phyloP scores from a whole-genome alignment of 2,329 filamentous ascomycete genomes.

The Colletotrichum abscissum region DNA sequence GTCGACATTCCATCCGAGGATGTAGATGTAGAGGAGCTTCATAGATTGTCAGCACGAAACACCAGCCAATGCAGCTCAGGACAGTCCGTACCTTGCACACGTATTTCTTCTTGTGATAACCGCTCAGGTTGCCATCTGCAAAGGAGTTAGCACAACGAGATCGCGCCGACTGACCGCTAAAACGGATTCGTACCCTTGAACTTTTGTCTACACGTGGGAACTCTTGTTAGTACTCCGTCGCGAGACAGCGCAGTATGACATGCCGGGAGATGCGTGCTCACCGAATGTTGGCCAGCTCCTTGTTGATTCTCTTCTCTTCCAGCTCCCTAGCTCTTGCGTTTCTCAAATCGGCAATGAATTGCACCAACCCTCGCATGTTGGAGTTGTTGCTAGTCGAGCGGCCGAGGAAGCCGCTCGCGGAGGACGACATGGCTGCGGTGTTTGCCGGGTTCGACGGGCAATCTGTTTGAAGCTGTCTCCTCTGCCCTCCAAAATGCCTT shows the following conservation, averaged over 20 bases:
- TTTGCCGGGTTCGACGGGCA: neutral
- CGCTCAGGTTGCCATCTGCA: conserved; percentile 85
- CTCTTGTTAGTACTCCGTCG: conserved; percentile 26
- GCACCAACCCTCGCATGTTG: conserved; percentile 87
- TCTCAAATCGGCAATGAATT: conserved; percentile 96
- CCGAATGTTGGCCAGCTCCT: conserved; percentile 97
- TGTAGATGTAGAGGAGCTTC: conserved; percentile 95
- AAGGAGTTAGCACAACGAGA: conserved; percentile 41
- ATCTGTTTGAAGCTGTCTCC: neutral
- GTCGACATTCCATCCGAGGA: conserved; percentile 98
- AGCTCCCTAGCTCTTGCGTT: conserved; percentile 95
- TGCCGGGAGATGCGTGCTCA: conserved; percentile 50
- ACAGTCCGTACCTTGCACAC: conserved; percentile 83
- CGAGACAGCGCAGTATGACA: conserved; percentile 18
- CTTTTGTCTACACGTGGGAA: conserved; percentile 73
- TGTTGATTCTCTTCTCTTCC: conserved; percentile 99
- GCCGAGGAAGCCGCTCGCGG: conserved; percentile 71
- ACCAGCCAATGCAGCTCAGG: conserved; percentile 7
- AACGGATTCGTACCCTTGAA: conserved; percentile 76
- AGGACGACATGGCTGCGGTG: conserved; percentile 61
- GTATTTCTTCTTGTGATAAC: conserved; percentile 99
- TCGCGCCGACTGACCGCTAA: conserved; percentile 7
- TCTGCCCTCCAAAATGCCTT: neutral
- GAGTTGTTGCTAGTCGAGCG: conserved; percentile 73
- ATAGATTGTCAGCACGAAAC: conserved; percentile 39